Conservation (phyloP, 2,329 filamentous ascomycete genomes). For the Lachnellula subtilissima region DNA sequence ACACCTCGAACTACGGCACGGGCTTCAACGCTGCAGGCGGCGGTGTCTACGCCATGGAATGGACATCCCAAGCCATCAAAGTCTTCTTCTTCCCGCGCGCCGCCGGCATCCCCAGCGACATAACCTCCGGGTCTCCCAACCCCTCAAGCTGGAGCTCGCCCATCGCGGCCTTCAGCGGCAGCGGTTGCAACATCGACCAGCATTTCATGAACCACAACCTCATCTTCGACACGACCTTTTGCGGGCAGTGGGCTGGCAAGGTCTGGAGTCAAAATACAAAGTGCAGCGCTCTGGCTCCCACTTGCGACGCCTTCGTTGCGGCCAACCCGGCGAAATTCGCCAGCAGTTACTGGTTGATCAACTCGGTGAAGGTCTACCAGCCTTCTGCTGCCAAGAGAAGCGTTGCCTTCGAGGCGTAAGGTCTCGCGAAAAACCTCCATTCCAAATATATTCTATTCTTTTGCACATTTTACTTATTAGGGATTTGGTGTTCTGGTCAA, state of each 20-base stretch:
- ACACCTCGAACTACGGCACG: slow-evolving; percentile 55
- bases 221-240: slow-evolving; percentile 79
- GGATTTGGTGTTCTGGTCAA: no score
- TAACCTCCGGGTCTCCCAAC: slow-evolving; percentile 54
- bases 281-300: slow-evolving; percentile 55
- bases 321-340: slow-evolving; percentile 53
- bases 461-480: no score
- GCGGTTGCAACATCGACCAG: slow-evolving; percentile 63
- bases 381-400: neutral
- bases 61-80: slow-evolving; percentile 66
- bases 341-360: neutral
- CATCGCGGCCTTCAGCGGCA: slow-evolving; percentile 62
- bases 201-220: slow-evolving; percentile 72
- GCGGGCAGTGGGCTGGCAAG: slow-evolving; percentile 75
- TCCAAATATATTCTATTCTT: no score
- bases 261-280: slow-evolving; percentile 55
- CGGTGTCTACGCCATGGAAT: slow-evolving; percentile 71
- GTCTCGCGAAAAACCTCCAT: no score
- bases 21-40: slow-evolving; percentile 67
- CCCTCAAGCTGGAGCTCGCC: slow-evolving; percentile 66
- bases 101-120: slow-evolving; percentile 56
- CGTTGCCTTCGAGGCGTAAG: neutral
- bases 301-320: slow-evolving; percentile 69
- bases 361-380: neutral
- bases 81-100: slow-evolving; percentile 77